phyloP scores from a whole-genome alignment of 2,329 filamentous ascomycete species.

The Coniochaeta hoffmannii region DNA sequence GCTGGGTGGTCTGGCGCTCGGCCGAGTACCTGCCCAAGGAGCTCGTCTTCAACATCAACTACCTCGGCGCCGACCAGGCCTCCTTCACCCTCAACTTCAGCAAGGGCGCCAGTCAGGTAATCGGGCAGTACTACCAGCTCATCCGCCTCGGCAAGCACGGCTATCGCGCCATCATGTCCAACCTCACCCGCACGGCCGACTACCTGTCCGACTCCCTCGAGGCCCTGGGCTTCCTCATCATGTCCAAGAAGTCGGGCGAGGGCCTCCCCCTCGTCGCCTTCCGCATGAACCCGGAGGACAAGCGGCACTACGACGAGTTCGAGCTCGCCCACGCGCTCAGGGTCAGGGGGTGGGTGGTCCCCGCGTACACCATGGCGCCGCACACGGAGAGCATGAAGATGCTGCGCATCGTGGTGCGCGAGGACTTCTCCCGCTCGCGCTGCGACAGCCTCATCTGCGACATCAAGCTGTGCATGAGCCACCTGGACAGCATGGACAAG shows the following conservation, averaged over 20 bases:
- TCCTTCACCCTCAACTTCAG: conserved; percentile 98
- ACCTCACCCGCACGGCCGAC: conserved; percentile 83
- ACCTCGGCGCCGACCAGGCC: conserved; percentile 88
- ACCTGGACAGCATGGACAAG: conserved; percentile 67
- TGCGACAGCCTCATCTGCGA: conserved; percentile 75
- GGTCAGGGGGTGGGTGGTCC: conserved; percentile 84
- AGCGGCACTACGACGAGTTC: conserved; percentile 62
- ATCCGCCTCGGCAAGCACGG: conserved; percentile 90
- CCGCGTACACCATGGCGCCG: conserved; percentile 95
- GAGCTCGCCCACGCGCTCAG: conserved; percentile 78
- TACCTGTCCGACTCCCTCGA: conserved; percentile 72
- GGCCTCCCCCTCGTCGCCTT: conserved; percentile 89
- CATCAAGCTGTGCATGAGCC: conserved; percentile 66
- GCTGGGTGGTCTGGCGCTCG: conserved; percentile 86
- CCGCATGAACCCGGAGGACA: conserved; percentile 56
- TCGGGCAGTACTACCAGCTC: conserved; percentile 95
- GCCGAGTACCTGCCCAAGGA: conserved; percentile 81
- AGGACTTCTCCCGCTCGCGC: conserved; percentile 78
- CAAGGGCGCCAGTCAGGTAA: conserved; percentile 89
- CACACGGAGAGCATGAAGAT: conserved; percentile 79
- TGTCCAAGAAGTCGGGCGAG: conserved; percentile 70
- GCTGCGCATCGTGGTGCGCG: conserved; percentile 84
- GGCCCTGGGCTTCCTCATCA: conserved; percentile 74
- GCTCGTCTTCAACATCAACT: conserved; percentile 98
- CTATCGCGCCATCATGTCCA: conserved; percentile 89